Percentiles rank a stretch among this genome's conserved stretches.
Evolutionary conservation across 495 filamentous ascomycete genomes (phyloP).

Genomic region (Cercophora newfieldiana): DNA sequence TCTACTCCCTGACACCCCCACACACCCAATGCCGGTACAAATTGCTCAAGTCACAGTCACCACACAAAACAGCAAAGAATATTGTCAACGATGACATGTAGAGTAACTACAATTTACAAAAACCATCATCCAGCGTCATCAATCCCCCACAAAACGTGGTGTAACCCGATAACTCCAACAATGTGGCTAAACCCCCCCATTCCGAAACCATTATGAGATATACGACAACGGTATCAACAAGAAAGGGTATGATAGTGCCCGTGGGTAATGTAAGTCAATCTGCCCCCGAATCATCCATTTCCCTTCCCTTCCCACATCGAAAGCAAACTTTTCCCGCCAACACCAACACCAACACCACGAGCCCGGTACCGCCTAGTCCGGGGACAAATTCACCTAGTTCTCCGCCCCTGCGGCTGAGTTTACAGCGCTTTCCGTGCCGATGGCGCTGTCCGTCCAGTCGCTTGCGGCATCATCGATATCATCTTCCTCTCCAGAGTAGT

Average conservation of each 20-base stretch:
- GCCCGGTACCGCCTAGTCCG: no score
- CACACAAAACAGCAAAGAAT: background rate
- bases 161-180: constrained; percentile 3
- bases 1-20: no score
- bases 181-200: background rate
- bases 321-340: background rate
- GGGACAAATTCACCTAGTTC: constrained; percentile 8
- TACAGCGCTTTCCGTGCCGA: constrained; percentile 28
- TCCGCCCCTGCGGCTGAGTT: constrained; percentile 7
- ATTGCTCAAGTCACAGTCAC: background rate
- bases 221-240: constrained; percentile 1
- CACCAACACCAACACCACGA: constrained; percentile 3
- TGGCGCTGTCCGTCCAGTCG: constrained; percentile 40
- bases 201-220: constrained; percentile 8
- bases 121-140: constrained; percentile 8
- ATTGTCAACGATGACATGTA: constrained; percentile 5
- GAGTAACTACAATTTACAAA: background rate
- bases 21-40: background rate
- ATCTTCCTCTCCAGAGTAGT: constrained; percentile 19
- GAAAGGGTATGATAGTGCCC: background rate
- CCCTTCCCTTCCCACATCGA: background rate
- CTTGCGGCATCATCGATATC: constrained; percentile 33
- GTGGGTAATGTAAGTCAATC: background rate
- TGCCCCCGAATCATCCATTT: background rate
- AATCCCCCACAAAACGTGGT: background rate